Base-by-base conservation (phyloP, 176 grass and related monocot genomes). In the Avena sativa region DNA sequence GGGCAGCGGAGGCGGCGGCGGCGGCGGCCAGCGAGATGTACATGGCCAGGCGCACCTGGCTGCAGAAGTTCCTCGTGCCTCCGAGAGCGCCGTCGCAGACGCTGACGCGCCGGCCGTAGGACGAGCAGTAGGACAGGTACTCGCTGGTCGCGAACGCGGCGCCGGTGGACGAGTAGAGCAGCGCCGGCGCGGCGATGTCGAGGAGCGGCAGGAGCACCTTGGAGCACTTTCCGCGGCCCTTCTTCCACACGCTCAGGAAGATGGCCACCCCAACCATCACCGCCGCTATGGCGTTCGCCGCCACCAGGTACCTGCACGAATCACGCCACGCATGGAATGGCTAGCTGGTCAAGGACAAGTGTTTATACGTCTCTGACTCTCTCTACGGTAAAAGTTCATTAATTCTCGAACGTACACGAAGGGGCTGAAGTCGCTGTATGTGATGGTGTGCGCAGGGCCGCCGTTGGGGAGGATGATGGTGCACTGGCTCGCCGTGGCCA, bases 211-310 rank as follows among this genome's bases (percentile, higher is more conserved):
- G 32, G 36, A 91, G 81, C 20, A 77, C 50, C 50, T 0, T 61
- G 15, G 77, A 47, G 20, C 0, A n/a, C 52, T 43, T 76, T n/a
- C 0, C 30, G 1, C 5, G 5, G 21, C 64, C 81, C 60, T 91
- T 91, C 89, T 91, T 88, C 84, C 86, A 88, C 38, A 88, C 46
- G 40, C 20, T 52, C 11, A 91, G 86, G 82, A 88, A 85, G 50
- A 88, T 81, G 60, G 89, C 86, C 50, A 77, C 75, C 6, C 70
- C 86, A 52, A 76, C 52, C 16, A 91, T 57, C 81, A 71, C 16
- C n/a, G 86, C 86, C 2, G 81, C 85, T 1, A 91, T 34, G 76
- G 62, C 53, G 77, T 20, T 88, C 17, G 80, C 80, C 50, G 78
- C 62, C 73, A 88, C 87, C 62, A 88, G 62, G 52, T 83, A 88